Conservation (phyloP, 495 filamentous ascomycete species). For the Astrocystis sublimbata region DNA sequence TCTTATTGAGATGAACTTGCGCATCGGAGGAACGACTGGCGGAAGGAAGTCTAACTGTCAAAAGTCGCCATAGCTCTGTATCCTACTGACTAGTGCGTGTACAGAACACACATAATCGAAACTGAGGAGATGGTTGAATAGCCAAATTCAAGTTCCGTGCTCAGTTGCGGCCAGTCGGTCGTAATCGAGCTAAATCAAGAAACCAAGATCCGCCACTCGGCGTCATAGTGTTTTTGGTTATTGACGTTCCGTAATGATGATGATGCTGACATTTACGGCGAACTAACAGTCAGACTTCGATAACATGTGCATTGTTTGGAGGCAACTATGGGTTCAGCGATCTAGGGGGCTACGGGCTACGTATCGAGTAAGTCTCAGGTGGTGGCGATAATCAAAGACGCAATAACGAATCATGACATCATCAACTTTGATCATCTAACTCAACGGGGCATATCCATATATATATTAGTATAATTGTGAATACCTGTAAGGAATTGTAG, state of each 20-base stretch:
- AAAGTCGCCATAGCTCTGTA: too few species aligned
- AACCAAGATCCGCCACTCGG: not conserved
- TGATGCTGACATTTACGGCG: not conserved
- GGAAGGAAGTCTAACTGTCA: too few species aligned
- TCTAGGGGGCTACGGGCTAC: too few species aligned
- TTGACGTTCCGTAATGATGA: not conserved
- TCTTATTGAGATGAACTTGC: too few species aligned
- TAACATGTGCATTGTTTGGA: not conserved
- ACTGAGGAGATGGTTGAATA: too few species aligned
- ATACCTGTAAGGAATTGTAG: not conserved
- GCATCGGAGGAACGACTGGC: too few species aligned
- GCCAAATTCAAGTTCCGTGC: too few species aligned
- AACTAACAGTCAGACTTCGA: not conserved
- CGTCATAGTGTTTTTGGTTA: not conserved
- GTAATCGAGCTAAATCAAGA: too few species aligned
- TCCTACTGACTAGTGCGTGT: too few species aligned
- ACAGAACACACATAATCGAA: too few species aligned
- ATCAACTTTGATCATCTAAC: not conserved
- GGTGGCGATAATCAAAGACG: conserved; percentile 1
- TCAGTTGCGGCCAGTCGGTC: too few species aligned
- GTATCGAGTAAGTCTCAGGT: not conserved
- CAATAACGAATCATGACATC: conserved; percentile 13
- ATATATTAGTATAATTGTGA: not conserved
- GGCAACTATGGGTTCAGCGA: not conserved
- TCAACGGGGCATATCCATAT: not conserved